phyloP scores from a whole-genome alignment of 345 rosid genomes.

The Punica granatum region DNA sequence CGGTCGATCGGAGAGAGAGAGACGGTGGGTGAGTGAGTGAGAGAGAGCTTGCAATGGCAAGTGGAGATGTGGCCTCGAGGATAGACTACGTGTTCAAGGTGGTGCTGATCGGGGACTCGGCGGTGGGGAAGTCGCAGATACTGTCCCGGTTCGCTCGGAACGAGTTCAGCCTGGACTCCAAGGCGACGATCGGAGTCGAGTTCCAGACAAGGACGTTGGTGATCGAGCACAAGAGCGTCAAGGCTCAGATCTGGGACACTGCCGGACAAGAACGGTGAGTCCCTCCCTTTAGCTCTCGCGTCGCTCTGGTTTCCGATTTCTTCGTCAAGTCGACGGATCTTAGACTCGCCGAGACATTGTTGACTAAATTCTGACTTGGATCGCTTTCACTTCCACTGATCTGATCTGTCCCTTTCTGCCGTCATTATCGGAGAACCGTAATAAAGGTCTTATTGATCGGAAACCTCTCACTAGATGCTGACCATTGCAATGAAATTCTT shows the following conservation, averaged over 20 bases:
- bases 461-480: not conserved
- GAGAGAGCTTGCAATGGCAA: constrained; percentile 36
- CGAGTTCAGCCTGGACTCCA: constrained; percentile 83
- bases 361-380: constrained; percentile 1
- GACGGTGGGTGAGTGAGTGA: not conserved
- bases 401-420: not conserved
- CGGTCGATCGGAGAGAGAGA: not conserved
- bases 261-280: constrained; percentile 86
- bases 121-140: constrained; percentile 86
- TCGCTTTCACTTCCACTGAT: not conserved
- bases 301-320: not conserved
- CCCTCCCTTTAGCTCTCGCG: not conserved
- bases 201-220: constrained; percentile 73
- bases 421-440: not conserved
- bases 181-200: constrained; percentile 93
- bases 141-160: constrained; percentile 77
- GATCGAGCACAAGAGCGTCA: constrained; percentile 68
- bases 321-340: not conserved
- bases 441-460: not conserved
- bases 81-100: constrained; percentile 79
- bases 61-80: constrained; percentile 44
- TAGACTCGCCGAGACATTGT: not conserved
- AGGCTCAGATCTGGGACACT: constrained; percentile 99
- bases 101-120: constrained; percentile 88
- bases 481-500: not conserved